Evolutionary conservation across 495 filamentous ascomycete species (phyloP), one percentile per base, ranked within the genome.

Genomic region (Neurospora tetrasperma): DNA sequence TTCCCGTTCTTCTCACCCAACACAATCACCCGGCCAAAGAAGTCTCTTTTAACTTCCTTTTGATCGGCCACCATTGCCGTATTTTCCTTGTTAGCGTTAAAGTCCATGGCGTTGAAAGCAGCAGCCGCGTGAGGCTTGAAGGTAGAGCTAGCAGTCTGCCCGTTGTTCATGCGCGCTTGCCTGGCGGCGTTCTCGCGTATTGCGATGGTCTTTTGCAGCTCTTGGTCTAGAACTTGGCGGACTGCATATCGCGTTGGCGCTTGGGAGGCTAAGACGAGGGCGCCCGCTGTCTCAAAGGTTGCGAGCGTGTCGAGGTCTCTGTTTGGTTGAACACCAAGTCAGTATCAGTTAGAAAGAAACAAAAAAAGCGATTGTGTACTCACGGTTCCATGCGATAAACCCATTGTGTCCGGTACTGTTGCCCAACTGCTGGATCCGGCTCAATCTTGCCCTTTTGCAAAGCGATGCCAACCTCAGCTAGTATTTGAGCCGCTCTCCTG

Each of bases 331-430:
- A 31, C 4, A 4, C 48, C 42, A 39, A 31, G 69, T 70, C 41
- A 71, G 40, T 18, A 16, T 10, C 11, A 11, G 35, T 2, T 39
- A 10, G 4, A 72, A 14, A n/a, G 40, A 10, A 11, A 41, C 38
- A 38, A 69, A 20, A 42, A 41, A 48, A 71, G 48, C 42, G 42
- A 31, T 27, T 39, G 48, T 70, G 62, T 70, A 89, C 91, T 85
- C 85, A 94, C 88, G 96, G 96, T 77, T 98, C 94, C 95, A 99
- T 96, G 42, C 96, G 89, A 79, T 96, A 97, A 12, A 95, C 90
- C 90, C 91, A 97, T 75, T 86, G 83, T 43, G 83, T 89, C 84
- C 75, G 84, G 82, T 74, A 86, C 77, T 70, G 75, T 8, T 73
- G 75, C 11, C 85, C 83, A 70, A 86, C 81, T 71, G 77, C 75